Evolutionary conservation across 345 rosid species (phyloP).

Genomic region (Sonneratia alba): DNA sequence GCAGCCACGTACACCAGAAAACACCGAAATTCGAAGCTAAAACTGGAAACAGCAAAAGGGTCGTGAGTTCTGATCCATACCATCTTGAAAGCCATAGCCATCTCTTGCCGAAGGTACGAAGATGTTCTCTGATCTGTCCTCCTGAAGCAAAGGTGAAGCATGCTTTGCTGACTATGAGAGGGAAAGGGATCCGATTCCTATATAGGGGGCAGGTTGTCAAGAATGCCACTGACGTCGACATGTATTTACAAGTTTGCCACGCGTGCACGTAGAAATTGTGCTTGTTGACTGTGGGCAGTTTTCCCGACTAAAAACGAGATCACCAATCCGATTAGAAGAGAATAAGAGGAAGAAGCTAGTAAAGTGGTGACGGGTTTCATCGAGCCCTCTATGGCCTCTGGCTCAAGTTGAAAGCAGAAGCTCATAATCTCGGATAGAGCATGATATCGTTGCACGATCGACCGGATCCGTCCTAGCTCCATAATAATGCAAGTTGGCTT

Average conservation of each 20-base stretch:
- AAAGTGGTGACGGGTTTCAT: too few species aligned
- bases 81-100: conserved; percentile 99
- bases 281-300: background rate
- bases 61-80: conserved; percentile 17
- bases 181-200: conserved; percentile 16
- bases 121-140: background rate
- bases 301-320: too few species aligned
- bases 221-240: conserved; percentile 24
- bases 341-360: too few species aligned
- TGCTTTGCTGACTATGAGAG: background rate
- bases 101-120: background rate
- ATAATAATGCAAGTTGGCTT: background rate
- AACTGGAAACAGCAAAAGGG: background rate
- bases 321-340: too few species aligned
- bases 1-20: background rate
- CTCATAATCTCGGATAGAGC: too few species aligned
- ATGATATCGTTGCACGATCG: too few species aligned
- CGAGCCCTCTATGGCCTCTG: too few species aligned
- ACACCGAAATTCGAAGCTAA: background rate
- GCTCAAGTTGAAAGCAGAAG: too few species aligned
- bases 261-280: background rate
- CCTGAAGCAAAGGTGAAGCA: background rate
- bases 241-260: conserved; percentile 10
- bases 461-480: too few species aligned
- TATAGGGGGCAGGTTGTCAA: conserved; percentile 22